These are phyloP conservation scores for Phyllosticta citriasiana DNA, from an alignment of 2,329 filamentous ascomycete species.

Conservation along the genomic window DNA sequence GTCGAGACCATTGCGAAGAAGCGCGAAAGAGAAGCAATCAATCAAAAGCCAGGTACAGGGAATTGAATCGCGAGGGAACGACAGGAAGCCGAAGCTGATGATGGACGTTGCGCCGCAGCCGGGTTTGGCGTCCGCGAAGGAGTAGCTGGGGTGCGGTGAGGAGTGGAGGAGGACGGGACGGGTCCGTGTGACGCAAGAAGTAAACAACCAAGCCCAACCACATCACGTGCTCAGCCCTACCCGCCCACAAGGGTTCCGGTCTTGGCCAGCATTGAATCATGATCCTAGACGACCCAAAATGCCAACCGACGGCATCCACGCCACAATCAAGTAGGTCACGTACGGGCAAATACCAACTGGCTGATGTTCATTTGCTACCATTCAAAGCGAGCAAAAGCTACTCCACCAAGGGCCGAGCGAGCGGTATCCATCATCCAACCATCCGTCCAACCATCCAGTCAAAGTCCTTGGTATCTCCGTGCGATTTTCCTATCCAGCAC, in stretches of 20 bases:
- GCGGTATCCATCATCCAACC: too few species aligned
- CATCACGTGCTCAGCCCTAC: constrained; percentile 1
- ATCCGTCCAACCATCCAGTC: too few species aligned
- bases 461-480: background rate
- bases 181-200: constrained; percentile 1
- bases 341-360: too few species aligned
- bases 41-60: background rate
- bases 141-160: background rate
- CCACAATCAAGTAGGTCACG: too few species aligned
- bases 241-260: background rate
- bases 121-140: background rate
- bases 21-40: background rate
- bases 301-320: too few species aligned
- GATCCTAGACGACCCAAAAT: too few species aligned
- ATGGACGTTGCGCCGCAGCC: background rate
- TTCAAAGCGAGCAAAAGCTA: too few species aligned
- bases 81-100: background rate
- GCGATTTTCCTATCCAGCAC: background rate
- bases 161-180: background rate
- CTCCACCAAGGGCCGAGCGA: too few species aligned
- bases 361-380: too few species aligned
- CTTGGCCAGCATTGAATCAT: too few species aligned
- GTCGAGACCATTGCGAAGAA: constrained; percentile 2
- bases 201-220: constrained; percentile 5
- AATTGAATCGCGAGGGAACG: background rate